phyloP scores from a whole-genome alignment of 108 stramenopile genomes.

The Nannochloropsis granulata region DNA sequence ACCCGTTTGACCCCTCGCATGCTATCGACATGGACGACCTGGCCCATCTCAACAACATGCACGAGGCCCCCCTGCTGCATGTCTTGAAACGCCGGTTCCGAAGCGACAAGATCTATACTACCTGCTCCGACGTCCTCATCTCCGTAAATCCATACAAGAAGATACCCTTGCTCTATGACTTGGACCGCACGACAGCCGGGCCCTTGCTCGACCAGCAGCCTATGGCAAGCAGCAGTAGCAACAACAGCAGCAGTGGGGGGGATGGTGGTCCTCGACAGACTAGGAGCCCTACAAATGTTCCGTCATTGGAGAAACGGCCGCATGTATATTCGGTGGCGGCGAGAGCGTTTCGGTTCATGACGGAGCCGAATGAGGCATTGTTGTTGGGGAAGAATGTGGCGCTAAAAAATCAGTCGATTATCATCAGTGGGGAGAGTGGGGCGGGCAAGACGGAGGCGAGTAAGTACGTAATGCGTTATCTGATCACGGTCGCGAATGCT shows the following conservation, averaged over 20 bases:
- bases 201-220: background rate
- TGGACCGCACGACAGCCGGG: background rate
- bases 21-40: constrained; percentile 38
- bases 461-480: constrained; percentile 41
- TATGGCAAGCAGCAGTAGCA: background rate
- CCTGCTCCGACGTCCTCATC: constrained; percentile 95
- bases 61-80: constrained; percentile 46
- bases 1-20: constrained; percentile 42
- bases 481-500: constrained; percentile 25
- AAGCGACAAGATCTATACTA: constrained; percentile 82
- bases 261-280: background rate
- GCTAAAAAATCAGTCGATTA: constrained; percentile 39
- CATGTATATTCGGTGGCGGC: constrained; percentile 69
- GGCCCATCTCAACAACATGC: constrained; percentile 44
- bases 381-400: background rate
- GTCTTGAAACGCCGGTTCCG: constrained; percentile 38
- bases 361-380: constrained; percentile 21
- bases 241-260: background rate
- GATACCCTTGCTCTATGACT: constrained; percentile 43
- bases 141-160: constrained; percentile 83
- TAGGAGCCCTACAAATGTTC: background rate
- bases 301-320: constrained; percentile 32
- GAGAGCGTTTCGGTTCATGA: constrained; percentile 53
- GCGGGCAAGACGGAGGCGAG: constrained; percentile 49
- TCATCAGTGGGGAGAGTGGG: constrained; percentile 51